Conservation (phyloP, 2,329 filamentous ascomycete species). For the Zymoseptoria brevis region DNA sequence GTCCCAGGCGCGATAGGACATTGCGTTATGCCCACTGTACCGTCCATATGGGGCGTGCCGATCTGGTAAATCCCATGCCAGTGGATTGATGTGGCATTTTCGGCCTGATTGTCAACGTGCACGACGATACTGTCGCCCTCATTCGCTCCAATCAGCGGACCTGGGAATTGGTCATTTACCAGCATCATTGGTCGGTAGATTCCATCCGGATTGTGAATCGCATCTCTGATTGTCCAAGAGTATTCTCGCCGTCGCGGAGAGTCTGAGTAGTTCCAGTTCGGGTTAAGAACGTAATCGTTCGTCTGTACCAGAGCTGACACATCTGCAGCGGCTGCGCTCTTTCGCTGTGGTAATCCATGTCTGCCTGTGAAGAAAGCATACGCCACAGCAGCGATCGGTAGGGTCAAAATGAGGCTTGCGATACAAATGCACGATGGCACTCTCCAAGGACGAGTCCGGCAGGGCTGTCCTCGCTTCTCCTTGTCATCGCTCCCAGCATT, state of each 20-base stretch:
- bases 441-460: not conserved
- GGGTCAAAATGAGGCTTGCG: not conserved
- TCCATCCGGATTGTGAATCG: constrained; percentile 53
- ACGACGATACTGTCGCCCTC: constrained; percentile 40
- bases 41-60: constrained; percentile 9
- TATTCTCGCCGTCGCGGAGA: constrained; percentile 48
- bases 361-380: not conserved
- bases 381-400: not conserved
- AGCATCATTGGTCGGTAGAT: constrained; percentile 36
- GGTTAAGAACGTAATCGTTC: constrained; percentile 50
- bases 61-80: constrained; percentile 35
- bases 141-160: constrained; percentile 41
- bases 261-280: constrained; percentile 48
- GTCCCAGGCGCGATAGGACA: constrained; percentile 12
- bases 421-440: not conserved
- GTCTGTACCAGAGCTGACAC: constrained; percentile 17
- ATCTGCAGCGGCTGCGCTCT: not conserved
- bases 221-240: constrained; percentile 53
- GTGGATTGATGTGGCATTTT: constrained; percentile 34
- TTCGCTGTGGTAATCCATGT: not conserved
- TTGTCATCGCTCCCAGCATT: not conserved
- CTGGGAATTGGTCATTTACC: constrained; percentile 43
- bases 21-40: constrained; percentile 16
- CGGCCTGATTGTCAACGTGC: constrained; percentile 35
- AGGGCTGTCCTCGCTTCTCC: not conserved